Conservation (phyloP, 768 basidiomycete genomes). For the Phanerochaete sordida region DNA sequence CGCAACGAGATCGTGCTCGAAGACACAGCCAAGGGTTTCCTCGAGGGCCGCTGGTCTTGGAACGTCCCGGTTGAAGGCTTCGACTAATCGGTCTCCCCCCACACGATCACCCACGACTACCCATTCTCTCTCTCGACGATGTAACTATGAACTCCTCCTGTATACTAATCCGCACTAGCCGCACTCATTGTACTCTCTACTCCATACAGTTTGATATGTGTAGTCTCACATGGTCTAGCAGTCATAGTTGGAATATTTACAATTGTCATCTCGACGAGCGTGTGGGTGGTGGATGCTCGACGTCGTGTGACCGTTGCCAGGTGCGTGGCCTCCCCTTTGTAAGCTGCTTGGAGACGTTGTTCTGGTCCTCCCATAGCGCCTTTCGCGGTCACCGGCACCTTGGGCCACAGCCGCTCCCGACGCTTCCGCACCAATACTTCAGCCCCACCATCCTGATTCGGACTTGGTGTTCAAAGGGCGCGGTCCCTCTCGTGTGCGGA, state of each 20-base stretch:
- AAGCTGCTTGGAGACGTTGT: too few species aligned
- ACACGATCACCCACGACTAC: neutral
- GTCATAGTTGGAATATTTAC: neutral
- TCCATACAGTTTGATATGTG: constrained; percentile 1
- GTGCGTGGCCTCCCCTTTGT: too few species aligned
- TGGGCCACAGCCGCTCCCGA: too few species aligned
- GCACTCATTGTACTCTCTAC: constrained; percentile 2
- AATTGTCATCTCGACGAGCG: neutral
- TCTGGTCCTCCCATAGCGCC: too few species aligned
- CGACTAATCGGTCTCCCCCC: constrained; percentile 30
- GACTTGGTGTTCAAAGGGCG: too few species aligned
- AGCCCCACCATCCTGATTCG: too few species aligned
- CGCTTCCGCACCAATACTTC: too few species aligned
- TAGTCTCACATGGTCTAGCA: neutral
- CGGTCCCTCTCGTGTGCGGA: too few species aligned
- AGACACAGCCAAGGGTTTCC: constrained; percentile 88
- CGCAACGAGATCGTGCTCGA: constrained; percentile 93
- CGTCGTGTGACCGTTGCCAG: too few species aligned
- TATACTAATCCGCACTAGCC: constrained; percentile 1
- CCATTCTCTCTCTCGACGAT: neutral
- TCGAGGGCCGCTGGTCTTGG: constrained; percentile 85
- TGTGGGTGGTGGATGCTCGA: neutral
- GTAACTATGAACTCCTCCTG: neutral
- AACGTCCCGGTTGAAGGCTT: constrained; percentile 70
- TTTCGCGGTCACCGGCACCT: too few species aligned